Base-by-base conservation (phyloP, 2,329 filamentous ascomycete species). In the Alternaria metachromatica region DNA sequence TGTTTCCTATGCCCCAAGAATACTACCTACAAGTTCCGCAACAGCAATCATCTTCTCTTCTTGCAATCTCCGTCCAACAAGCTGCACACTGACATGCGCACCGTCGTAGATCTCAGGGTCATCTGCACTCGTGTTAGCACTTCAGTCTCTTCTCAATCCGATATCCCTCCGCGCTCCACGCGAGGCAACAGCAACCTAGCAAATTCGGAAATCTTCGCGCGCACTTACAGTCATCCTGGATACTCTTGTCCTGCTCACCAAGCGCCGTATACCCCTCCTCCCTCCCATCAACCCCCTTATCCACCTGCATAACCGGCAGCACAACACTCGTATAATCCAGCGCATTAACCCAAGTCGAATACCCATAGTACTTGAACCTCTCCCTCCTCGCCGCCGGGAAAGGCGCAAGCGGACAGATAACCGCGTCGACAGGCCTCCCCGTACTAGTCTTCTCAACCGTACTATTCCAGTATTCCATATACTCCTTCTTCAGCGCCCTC, bases 21-120 rank as follows among this genome's bases (percentile, higher is more conserved):
- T 23, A 26, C 66, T 66, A 4, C 70, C 71, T 4, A 80, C 66
- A 62, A 74, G 69, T 45, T 80, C 78, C 0, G 78, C 78, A 46
- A 81, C 68, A 10, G 75, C 78, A 46, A 81, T 55, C 48, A 80
- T 78, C 66, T 79, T 80, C 69, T 82, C 80, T 60, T 82, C 80
- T 23, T 81, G 74, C 23, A 81, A 43, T 28, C 76, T 73, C 20
- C 78, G 65, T 2, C 79, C 79, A 2, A 82, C 76, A 33, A 82
- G 54, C 51, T 81, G 80, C 55, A 82, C 13, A 46, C 70, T 64
- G 0, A 81, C 75, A 65, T 79, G 80, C 3, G 80, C 77, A 2
- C 79, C 80, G 33, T 81, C 70, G 37, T 80, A 82, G 1, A 81
- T 76, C 26, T 78, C 73, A 0, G 80, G 76, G 58, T 82, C 79